These are phyloP conservation scores for Phanerochaete carnosa DNA, from an alignment of 768 basidiomycete species.

Conservation along the genomic window DNA sequence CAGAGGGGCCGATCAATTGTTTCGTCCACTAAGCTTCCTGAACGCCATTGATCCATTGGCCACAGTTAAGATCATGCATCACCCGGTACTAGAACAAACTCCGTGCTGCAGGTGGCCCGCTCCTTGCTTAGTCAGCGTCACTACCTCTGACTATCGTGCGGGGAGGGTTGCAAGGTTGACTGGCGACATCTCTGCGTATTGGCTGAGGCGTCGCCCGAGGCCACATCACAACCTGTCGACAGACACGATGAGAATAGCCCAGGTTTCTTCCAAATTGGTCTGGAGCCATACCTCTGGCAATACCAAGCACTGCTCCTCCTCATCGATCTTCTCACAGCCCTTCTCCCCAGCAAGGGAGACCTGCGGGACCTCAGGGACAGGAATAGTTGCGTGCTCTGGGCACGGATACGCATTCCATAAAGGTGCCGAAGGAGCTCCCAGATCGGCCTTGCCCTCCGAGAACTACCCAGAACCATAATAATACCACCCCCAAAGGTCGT, in stretches of 20 bases:
- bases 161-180: too few relatives aligned
- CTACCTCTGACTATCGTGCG: background rate
- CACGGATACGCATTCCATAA: background rate
- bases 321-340: constrained; percentile 6
- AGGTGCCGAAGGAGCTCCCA: background rate
- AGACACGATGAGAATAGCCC: background rate
- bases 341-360: background rate
- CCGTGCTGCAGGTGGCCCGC: too few relatives aligned
- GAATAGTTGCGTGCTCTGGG: background rate
- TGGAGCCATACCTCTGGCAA: background rate
- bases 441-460: background rate
- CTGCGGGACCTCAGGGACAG: background rate
- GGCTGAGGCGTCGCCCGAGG: background rate
- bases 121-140: background rate
- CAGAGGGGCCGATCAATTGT: background rate
- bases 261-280: background rate
- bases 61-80: too few relatives aligned
- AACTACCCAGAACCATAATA: background rate
- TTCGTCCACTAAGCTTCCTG: too few relatives aligned
- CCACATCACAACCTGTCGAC: background rate
- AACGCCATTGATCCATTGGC: too few relatives aligned
- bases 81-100: too few relatives aligned
- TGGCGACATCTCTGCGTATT: background rate
- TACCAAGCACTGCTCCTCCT: background rate
- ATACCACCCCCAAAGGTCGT: background rate